phyloP scores from a whole-genome alignment of 2,329 filamentous ascomycete species.

The Fusarium oxysporum region DNA sequence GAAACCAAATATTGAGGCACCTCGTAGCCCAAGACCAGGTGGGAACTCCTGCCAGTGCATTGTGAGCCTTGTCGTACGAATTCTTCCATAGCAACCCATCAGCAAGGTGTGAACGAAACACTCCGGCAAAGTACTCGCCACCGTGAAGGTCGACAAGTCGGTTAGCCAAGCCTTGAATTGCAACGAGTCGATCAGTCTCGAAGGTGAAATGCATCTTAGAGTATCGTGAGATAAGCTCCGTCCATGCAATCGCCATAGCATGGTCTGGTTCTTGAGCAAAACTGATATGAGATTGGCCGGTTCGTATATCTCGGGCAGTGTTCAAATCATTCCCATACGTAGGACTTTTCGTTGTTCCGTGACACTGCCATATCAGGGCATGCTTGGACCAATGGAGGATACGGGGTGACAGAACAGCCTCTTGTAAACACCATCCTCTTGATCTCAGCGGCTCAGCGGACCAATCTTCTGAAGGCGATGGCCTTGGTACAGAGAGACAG shows the following conservation, averaged over 20 bases:
- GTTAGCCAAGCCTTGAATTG: conserved; percentile 11
- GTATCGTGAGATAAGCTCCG: not conserved
- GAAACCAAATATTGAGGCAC: not conserved
- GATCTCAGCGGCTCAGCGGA: not conserved
- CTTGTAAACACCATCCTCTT: conserved; percentile 9
- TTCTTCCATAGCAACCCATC: conserved; percentile 11
- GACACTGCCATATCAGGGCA: not conserved
- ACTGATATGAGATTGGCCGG: not conserved
- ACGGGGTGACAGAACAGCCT: not conserved
- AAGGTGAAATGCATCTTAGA: conserved; percentile 8
- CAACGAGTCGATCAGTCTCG: conserved; percentile 11
- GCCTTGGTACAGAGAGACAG: not conserved
- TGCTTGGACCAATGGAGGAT: not conserved
- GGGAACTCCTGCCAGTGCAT: not conserved
- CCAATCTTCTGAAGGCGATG: not conserved
- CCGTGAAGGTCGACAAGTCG: not conserved
- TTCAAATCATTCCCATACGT: not conserved
- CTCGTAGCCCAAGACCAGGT: conserved; percentile 21
- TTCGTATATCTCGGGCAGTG: not conserved
- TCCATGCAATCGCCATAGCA: not conserved
- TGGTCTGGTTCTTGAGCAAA: not conserved
- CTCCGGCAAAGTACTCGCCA: conserved; percentile 12
- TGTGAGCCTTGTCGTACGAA: not conserved
- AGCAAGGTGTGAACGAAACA: conserved; percentile 4
- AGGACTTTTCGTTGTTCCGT: not conserved